phyloP scores from a whole-genome alignment of 2,329 filamentous ascomycete species.

The Phaeoacremonium minimum region DNA sequence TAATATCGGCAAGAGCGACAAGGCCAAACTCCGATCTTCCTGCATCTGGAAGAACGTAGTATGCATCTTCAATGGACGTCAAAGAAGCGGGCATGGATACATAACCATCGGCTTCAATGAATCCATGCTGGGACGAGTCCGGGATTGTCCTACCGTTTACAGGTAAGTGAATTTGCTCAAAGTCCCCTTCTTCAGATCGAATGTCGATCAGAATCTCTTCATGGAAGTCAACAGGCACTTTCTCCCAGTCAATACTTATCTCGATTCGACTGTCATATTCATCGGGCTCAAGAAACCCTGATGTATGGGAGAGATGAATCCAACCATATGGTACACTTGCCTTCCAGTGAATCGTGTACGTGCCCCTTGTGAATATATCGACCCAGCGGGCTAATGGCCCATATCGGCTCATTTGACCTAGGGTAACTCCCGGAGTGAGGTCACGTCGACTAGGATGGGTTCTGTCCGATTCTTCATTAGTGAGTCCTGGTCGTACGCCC shows the following conservation, averaged over 20 bases:
- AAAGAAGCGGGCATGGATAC: conserved; percentile 27
- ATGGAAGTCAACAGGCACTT: conserved; percentile 26
- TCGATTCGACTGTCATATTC: conserved; percentile 38
- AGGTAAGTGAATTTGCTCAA: conserved; percentile 27
- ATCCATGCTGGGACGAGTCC: conserved; percentile 35
- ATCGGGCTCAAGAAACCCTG: conserved; percentile 29
- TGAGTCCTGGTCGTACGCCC: conserved; percentile 25
- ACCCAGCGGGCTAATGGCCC: conserved; percentile 28
- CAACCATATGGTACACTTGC: conserved; percentile 48
- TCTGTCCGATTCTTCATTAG: conserved; percentile 50
- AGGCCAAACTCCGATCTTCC: conserved; percentile 36
- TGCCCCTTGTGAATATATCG: conserved; percentile 39
- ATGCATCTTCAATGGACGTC: conserved; percentile 14
- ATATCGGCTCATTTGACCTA: conserved; percentile 11
- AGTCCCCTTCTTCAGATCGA: conserved; percentile 25
- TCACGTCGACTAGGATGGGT: conserved; percentile 33
- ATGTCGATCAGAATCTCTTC: conserved; percentile 21
- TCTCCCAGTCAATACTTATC: conserved; percentile 40
- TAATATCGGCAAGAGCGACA: conserved; percentile 16
- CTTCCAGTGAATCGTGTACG: conserved; percentile 28
- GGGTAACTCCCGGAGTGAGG: conserved; percentile 20
- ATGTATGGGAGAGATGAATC: conserved; percentile 25
- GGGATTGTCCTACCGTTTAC: conserved; percentile 17
- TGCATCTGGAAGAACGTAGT: conserved; percentile 28
- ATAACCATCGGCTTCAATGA: conserved; percentile 38